Evolutionary conservation across 1,284 basidiomycete genomes (phyloP).

Genomic region (Ustilago trichophora): DNA sequence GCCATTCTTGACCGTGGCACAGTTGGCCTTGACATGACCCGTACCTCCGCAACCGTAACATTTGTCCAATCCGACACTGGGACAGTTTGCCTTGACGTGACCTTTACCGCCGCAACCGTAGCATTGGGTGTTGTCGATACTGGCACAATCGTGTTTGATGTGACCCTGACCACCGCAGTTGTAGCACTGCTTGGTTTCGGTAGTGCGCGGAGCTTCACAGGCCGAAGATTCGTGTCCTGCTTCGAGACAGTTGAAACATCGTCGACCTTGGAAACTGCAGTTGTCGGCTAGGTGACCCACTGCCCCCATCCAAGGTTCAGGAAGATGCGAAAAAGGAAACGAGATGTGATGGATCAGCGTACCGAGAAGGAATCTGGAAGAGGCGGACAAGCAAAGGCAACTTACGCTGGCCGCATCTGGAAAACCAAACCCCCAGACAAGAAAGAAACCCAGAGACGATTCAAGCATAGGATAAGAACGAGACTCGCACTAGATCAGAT

Average conservation of each 20-base stretch:
- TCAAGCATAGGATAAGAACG: no score
- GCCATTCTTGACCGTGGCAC: not conserved
- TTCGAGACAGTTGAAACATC: slow-evolving; percentile 54
- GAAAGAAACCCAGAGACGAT: no score
- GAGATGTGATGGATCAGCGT: no score
- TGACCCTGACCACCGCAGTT: slow-evolving; percentile 46
- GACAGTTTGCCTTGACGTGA: slow-evolving; percentile 23
- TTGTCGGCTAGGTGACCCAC: slow-evolving; percentile 52
- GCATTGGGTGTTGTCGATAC: slow-evolving; percentile 7
- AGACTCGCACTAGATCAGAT: no score
- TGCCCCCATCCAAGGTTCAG: no score
- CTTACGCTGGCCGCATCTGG: slow-evolving; percentile 44
- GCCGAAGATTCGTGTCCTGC: slow-evolving; percentile 42
- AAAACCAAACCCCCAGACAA: no score
- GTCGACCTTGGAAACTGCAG: slow-evolving; percentile 43
- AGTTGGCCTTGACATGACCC: slow-evolving; percentile 12
- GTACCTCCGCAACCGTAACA: slow-evolving; percentile 21
- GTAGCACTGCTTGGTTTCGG: slow-evolving; percentile 51
- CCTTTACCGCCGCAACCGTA: slow-evolving; percentile 26
- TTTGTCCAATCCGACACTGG: slow-evolving; percentile 1
- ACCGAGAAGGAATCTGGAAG: no score
- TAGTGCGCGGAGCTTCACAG: slow-evolving; percentile 38
- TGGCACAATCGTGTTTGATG: slow-evolving; percentile 42
- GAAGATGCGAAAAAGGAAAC: no score
- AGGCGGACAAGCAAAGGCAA: no score